A percentile compares a stretch with the other conserved stretches of the same genome.
Evolutionary conservation across 75 land plant genomes (phyloP).

Genomic region (Selaginella tamariscina): DNA sequence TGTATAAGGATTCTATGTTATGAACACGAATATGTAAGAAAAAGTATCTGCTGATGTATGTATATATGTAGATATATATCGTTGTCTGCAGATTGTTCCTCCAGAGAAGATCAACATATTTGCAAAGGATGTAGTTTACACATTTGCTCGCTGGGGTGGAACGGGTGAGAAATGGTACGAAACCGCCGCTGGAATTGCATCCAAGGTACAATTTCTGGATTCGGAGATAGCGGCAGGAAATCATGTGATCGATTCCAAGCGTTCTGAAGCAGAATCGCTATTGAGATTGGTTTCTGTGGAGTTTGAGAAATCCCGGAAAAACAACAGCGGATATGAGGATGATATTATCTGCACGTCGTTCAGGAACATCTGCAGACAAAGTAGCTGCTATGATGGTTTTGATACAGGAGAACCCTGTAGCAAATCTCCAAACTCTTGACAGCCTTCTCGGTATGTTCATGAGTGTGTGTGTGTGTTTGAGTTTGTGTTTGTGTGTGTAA

Average conservation of each 20-base stretch:
- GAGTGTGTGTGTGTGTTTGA: neutral
- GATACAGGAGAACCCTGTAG: constrained; percentile 79
- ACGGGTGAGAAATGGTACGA: constrained; percentile 1
- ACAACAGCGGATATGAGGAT: constrained; percentile 56
- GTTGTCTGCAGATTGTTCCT: neutral
- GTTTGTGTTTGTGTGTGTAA: constrained; percentile 1
- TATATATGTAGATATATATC: neutral
- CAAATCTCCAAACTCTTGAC: constrained; percentile 71
- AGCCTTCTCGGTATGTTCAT: constrained; percentile 49
- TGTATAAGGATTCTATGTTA: too few relatives aligned
- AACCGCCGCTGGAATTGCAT: neutral
- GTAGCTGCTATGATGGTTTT: constrained; percentile 72
- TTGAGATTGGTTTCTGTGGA: constrained; percentile 54
- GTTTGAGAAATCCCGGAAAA: constrained; percentile 42
- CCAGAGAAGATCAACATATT: neutral
- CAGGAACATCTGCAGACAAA: constrained; percentile 83
- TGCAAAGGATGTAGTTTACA: neutral
- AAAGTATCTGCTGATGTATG: too few relatives aligned
- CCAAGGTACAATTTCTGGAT: neutral
- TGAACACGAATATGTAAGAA: too few relatives aligned
- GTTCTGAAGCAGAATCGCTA: constrained; percentile 49
- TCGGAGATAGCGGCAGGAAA: neutral
- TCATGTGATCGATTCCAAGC: constrained; percentile 21
- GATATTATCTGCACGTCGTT: constrained; percentile 50
- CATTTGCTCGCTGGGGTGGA: neutral